Base-by-base conservation (phyloP, 2,329 filamentous ascomycete species). In the Penicillium polonicum region DNA sequence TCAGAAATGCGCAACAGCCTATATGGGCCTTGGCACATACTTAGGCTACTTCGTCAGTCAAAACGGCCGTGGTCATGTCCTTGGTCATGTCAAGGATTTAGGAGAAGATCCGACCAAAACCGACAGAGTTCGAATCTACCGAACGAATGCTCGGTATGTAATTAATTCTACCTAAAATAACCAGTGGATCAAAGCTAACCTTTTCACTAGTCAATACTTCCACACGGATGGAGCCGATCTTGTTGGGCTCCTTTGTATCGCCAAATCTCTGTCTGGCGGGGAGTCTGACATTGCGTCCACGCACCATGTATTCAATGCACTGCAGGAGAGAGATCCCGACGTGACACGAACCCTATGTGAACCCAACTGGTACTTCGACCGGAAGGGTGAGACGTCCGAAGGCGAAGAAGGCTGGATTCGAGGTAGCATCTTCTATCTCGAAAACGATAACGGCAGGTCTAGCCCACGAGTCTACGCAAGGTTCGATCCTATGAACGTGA, bases 291-390 rank as follows among this genome's bases (percentile, higher is more conserved):
- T 94, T 52, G 88, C 88, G 36, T 89, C 85, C 60, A 83, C 86
- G 19, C 91, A 94, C 72, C 79, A 86, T 65, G 88, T 94, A 21
- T 94, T 88, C 85, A 94, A 94, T 74, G 82, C 82, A 39, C 79
- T 95, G 36, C 89, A 91, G 70, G 77, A 76, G 45, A 84, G 92
- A 70, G 81, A 89, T 42, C 90, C 90, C 0, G 90, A 92, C 67
- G 88, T 94, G 1, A 87, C 89, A 1, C 84, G 89, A 71, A 80
- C 86, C 5, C 78, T 94, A 53, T 87, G 88, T 1, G 76, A 86
- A 71, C 90, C 90, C 0, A 84, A 90, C 61, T 95, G 91, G 91
- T 93, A 94, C 77, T 92, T 94, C 73, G 91, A 94, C 76, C 87
- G 91, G 57, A 95, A 95, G 77, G 91, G 91, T 10, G 91, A 94